Evolutionary conservation across 1,284 basidiomycete genomes (phyloP), one percentile per base, ranked within the genome.

Genomic region (Papiliotrema flavescens): DNA sequence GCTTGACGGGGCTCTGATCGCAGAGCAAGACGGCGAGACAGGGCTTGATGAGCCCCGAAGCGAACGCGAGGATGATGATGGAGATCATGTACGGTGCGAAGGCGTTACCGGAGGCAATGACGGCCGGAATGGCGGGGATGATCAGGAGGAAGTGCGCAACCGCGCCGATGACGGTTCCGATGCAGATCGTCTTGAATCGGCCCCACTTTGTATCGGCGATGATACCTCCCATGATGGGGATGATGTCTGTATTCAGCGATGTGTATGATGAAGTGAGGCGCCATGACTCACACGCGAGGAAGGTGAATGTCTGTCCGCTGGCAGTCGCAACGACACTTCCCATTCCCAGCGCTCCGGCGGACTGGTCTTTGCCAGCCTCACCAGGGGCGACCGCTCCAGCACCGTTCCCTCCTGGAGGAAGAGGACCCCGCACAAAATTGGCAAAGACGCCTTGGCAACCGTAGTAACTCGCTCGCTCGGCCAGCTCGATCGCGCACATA

Each of bases 151-250:
- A 49, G 61, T 76, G 73, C 19, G 74, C 65, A 44, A 74, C 28
- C 24, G 57, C 61, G 37, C 75, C 74, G 47, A 76, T 53, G 24
- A 54, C 57, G 7, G 62, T 66, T 24, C 75, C 75, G 56, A 82
- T 72, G 61, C 80, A 81, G 60, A 88, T 80, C 1, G 87, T 88
- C 72, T 86, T 87, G 80, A 82, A 89, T n/a, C 87, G 83, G 40
- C 87, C 87, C 80, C 81, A 84, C 50, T 82, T 80, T 8, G 85
- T 83, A 66, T 89, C 87, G 19, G 87, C 85, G 45, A 89, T 76
- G 66, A 85, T 88, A 50, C 66, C 71, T 40, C 72, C 70, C 9
- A 63, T 48, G 49, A 73, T 70, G 9, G 69, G 67, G 47, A 72
- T 56, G 43, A 66, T 54, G 51, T 70, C 70, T 32, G 28, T 5